These are phyloP conservation scores for Picea glauca DNA, from an alignment of 75 land plant genomes.

Conservation along the genomic window DNA sequence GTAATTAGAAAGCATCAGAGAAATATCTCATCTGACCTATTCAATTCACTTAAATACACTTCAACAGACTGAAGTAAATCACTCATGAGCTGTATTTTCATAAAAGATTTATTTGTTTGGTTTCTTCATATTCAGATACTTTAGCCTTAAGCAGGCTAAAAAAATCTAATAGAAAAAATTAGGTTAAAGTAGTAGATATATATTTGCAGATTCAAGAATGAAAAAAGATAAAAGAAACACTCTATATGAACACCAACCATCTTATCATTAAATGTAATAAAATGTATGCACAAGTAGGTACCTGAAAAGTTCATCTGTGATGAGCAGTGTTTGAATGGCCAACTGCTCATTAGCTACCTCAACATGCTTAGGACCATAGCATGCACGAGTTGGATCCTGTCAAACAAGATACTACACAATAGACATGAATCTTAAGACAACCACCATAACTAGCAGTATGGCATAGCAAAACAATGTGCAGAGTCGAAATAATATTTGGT, in stretches of 20 bases:
- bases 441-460: too few species aligned
- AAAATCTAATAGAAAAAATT: neutral
- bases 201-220: neutral
- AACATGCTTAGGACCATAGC: slow-evolving; percentile 95
- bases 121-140: neutral
- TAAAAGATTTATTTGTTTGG: neutral
- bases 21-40: neutral
- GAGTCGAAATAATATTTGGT: too few species aligned
- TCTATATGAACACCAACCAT: neutral
- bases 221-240: neutral
- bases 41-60: neutral
- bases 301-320: slow-evolving; percentile 92
- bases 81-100: neutral
- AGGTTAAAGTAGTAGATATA: neutral
- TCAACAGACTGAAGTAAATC: neutral
- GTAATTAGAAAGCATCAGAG: slow-evolving; percentile 4
- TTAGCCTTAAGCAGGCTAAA: neutral
- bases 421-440: too few species aligned
- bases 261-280: neutral
- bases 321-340: slow-evolving; percentile 91
- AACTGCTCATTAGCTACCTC: slow-evolving; percentile 84
- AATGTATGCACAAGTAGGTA: slow-evolving; percentile 7
- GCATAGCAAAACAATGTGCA: too few species aligned
- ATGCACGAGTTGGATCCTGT: slow-evolving; percentile 56
- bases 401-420: too few species aligned